phyloP scores from a whole-genome alignment of 176 grass and related monocot genomes.

The Paspalum notatum region DNA sequence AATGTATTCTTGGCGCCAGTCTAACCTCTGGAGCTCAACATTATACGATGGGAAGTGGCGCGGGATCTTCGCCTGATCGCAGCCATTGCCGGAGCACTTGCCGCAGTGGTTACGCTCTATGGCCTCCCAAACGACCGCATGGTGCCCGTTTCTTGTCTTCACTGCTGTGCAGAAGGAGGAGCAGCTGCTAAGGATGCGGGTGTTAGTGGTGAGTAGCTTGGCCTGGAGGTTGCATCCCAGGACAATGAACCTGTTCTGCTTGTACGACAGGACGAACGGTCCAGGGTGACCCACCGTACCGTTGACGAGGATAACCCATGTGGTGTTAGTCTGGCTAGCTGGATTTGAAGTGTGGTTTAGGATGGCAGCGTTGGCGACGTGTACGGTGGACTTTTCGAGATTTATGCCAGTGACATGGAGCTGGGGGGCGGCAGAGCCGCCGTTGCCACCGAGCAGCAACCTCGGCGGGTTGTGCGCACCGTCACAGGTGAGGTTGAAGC shows the following conservation, averaged over 20 bases:
- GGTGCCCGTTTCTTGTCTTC: too few species aligned
- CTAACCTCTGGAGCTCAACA: background rate
- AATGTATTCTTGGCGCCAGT: background rate
- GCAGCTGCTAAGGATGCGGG: background rate
- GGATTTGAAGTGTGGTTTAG: too few species aligned
- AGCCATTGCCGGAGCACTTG: background rate
- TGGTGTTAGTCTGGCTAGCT: too few species aligned
- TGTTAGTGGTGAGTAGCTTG: background rate
- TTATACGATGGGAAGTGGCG: background rate
- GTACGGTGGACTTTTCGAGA: background rate
- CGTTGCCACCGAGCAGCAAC: background rate
- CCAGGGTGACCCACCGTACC: too few species aligned
- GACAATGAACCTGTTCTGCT: background rate
- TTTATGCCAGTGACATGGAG: background rate
- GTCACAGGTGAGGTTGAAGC: constrained; percentile 2
- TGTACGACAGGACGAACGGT: background rate
- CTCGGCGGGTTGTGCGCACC: background rate
- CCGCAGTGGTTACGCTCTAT: too few species aligned
- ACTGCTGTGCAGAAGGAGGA: background rate
- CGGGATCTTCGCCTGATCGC: background rate
- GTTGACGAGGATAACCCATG: background rate
- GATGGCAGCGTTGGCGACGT: background rate
- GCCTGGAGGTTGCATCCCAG: background rate
- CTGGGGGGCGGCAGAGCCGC: background rate
- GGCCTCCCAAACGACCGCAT: too few species aligned